Evolutionary conservation across 352 stramenopile genomes (phyloP).

Genomic region (Pythium aristosporum): DNA sequence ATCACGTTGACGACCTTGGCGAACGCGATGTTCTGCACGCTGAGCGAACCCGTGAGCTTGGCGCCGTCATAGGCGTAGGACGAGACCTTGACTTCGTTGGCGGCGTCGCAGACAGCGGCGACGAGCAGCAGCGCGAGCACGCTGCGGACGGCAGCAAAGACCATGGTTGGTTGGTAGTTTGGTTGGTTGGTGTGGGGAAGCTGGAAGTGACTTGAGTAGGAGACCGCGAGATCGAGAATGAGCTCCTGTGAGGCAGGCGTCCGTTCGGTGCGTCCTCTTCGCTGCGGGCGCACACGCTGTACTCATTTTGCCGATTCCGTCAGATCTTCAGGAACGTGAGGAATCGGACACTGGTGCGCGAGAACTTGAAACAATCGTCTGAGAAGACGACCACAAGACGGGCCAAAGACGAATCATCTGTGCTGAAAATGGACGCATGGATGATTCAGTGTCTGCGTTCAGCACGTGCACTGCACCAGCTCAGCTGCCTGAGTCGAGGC

Average conservation of each 20-base stretch:
- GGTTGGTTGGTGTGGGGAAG: neutral
- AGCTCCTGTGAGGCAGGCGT: neutral
- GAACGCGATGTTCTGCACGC: slow-evolving; percentile 17
- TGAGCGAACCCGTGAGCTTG: slow-evolving; percentile 20
- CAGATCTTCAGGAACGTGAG: neutral
- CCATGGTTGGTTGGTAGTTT: slow-evolving; percentile 11
- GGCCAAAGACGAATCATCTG: neutral
- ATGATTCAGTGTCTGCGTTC: neutral
- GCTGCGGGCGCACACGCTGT: too few relatives aligned
- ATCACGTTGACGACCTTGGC: slow-evolving; percentile 24
- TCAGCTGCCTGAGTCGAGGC: neutral
- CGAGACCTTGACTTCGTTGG: slow-evolving; percentile 26
- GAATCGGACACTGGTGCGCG: neutral
- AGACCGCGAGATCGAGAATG: slow-evolving; percentile 8
- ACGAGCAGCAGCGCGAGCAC: slow-evolving; percentile 16
- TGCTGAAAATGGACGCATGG: neutral
- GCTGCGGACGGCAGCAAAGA: slow-evolving; percentile 21
- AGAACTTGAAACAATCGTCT: neutral
- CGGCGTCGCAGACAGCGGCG: slow-evolving; percentile 14
- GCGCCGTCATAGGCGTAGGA: slow-evolving; percentile 9
- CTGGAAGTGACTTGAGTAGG: neutral
- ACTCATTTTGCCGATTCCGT: too few relatives aligned
- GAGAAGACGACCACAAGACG: neutral
- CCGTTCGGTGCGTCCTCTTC: neutral
- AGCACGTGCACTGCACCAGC: neutral